A percentile compares a stretch with the other conserved stretches of the same genome.
phyloP scores from a whole-genome alignment of 495 filamentous ascomycete genomes.

The Podospora anserina region DNA sequence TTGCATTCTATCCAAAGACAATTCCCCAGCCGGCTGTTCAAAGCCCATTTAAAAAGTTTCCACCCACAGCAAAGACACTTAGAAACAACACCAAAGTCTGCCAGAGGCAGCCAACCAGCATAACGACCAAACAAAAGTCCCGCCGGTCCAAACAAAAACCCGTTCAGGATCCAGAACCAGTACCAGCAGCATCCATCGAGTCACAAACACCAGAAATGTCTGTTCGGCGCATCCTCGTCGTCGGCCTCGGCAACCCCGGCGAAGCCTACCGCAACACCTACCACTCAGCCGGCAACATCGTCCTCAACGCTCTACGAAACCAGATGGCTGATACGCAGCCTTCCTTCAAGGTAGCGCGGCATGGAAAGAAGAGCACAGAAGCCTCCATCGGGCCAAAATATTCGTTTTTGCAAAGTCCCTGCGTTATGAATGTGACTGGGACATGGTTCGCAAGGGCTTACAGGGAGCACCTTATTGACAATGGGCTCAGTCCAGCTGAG shows the following conservation, averaged over 20 bases:
- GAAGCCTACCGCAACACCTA: constrained; percentile 62
- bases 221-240: constrained; percentile 43
- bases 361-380: constrained; percentile 40
- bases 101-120: background rate
- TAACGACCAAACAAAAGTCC: background rate
- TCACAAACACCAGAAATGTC: constrained; percentile 24
- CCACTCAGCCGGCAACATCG: constrained; percentile 75
- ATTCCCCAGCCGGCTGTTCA: background rate
- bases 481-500: constrained; percentile 33
- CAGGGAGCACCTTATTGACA: constrained; percentile 37
- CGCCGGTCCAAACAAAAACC: background rate
- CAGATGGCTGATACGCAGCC: constrained; percentile 43
- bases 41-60: background rate
- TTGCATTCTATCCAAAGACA: background rate
- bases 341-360: constrained; percentile 41
- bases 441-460: constrained; percentile 48
- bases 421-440: constrained; percentile 74
- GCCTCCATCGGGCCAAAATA: constrained; percentile 48
- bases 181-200: background rate
- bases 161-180: background rate
- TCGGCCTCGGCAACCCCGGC: constrained; percentile 47
- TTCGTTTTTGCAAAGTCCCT: constrained; percentile 65
- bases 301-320: constrained; percentile 55
- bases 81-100: background rate
- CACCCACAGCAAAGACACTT: background rate